These are phyloP conservation scores for Macadamia integrifolia DNA, from an alignment of 164 flowering plant genomes.

Conservation along the genomic window DNA sequence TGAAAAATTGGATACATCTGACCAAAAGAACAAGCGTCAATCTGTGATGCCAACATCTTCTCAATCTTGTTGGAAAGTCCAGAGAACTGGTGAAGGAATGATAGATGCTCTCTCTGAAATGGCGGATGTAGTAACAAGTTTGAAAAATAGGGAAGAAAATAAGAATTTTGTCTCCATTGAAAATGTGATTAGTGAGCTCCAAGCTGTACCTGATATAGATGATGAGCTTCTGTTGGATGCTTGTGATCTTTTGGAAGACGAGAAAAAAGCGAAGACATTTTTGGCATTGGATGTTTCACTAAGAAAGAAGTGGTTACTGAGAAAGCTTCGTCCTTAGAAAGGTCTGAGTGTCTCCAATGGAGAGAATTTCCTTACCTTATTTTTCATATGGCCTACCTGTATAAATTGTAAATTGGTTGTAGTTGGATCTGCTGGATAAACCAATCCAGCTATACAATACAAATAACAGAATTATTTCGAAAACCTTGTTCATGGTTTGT, in stretches of 20 bases:
- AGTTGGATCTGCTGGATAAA: too few relatives aligned
- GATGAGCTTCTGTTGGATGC: conserved; percentile 48
- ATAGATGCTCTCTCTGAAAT: conserved; percentile 14
- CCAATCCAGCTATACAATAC: too few relatives aligned
- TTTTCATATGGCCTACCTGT: too few relatives aligned
- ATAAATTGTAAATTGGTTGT: too few relatives aligned
- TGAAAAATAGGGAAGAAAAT: conserved; percentile 12
- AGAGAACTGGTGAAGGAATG: conserved; percentile 17
- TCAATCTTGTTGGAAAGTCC: conserved; percentile 16
- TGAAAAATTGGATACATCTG: conserved; percentile 8
- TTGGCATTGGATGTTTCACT: conserved; percentile 36
- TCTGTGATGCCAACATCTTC: neutral
- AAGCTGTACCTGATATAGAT: conserved; percentile 37
- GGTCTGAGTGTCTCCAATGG: neutral
- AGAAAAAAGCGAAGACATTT: conserved; percentile 47
- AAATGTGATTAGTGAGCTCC: conserved; percentile 35
- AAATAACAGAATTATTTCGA: too few relatives aligned
- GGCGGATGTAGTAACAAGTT: conserved; percentile 11
- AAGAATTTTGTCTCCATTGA: conserved; percentile 23
- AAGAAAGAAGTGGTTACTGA: conserved; percentile 44
- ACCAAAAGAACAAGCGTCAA: conserved; percentile 26
- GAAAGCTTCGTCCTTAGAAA: conserved; percentile 35
- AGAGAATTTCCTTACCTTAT: neutral
- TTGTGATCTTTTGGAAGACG: conserved; percentile 52
- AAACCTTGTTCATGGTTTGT: too few relatives aligned